Percentiles rank a stretch among this genome's conserved stretches.
Conservation (phyloP, 1,284 basidiomycete species). For the Tranzscheliella williamsii region DNA sequence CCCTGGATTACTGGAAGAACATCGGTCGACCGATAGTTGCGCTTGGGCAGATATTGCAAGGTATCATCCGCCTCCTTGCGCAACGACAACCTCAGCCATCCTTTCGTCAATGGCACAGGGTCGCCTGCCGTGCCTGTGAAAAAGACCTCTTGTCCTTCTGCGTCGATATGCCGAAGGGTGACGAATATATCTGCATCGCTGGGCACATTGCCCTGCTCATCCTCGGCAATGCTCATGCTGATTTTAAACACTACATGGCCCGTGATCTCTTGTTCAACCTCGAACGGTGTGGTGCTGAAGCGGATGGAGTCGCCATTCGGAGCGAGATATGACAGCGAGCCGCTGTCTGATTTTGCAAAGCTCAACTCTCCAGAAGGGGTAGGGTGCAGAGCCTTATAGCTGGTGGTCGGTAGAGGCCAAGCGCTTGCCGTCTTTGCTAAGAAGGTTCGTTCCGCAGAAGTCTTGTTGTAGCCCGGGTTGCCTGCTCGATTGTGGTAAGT, state of each 20-base stretch:
- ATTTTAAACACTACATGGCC: slow-evolving; percentile 55
- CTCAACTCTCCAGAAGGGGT: slow-evolving; percentile 6
- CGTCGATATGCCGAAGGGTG: slow-evolving; percentile 57
- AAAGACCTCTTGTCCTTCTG: slow-evolving; percentile 56
- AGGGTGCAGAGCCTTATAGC: slow-evolving; percentile 49
- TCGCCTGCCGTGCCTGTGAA: slow-evolving; percentile 60
- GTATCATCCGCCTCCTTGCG: slow-evolving; percentile 43
- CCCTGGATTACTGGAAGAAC: slow-evolving; percentile 40
- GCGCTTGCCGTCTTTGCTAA: slow-evolving; percentile 30
- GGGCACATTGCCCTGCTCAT: slow-evolving; percentile 34
- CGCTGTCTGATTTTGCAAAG: slow-evolving; percentile 9
- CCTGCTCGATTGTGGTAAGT: slow-evolving; percentile 55
- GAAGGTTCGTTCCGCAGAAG: slow-evolving; percentile 55
- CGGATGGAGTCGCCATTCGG: slow-evolving; percentile 5
- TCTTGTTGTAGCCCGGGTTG: slow-evolving; percentile 58
- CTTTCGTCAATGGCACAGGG: slow-evolving; percentile 56
- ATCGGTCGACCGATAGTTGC: slow-evolving; percentile 53
- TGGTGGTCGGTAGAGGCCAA: slow-evolving; percentile 58
- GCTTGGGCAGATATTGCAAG: slow-evolving; percentile 47
- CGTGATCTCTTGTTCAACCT: slow-evolving; percentile 50
- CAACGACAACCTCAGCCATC: slow-evolving; percentile 58
- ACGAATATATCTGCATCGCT: slow-evolving; percentile 59
- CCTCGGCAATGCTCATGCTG: slow-evolving; percentile 32
- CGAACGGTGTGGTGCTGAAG: slow-evolving; percentile 3
- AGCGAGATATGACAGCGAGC: slow-evolving; percentile 3